Conservation (phyloP, 2,329 filamentous ascomycete species). For the Pseudocercospora musae region DNA sequence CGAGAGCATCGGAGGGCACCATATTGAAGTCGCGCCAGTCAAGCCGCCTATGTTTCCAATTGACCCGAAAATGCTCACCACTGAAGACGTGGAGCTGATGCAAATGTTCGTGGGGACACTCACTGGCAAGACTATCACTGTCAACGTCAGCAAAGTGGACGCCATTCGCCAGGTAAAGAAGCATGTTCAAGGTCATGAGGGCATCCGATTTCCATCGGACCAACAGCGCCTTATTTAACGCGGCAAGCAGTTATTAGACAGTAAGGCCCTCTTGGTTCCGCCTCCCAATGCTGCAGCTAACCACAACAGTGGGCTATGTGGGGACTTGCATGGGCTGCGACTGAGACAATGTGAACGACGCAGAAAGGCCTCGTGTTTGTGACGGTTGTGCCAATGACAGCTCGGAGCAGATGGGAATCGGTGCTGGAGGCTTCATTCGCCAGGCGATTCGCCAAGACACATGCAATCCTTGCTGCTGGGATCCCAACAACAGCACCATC, state of each 20-base stretch:
- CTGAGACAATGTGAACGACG: too few relatives aligned
- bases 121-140: constrained; percentile 64
- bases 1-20: constrained; percentile 43
- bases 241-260: too few relatives aligned
- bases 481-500: constrained; percentile 29
- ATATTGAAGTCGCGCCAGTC: constrained; percentile 44
- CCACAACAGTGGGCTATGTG: too few relatives aligned
- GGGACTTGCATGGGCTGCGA: too few relatives aligned
- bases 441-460: constrained; percentile 39
- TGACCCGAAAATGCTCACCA: too few relatives aligned
- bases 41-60: neutral
- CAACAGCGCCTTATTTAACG: constrained; percentile 93
- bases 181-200: constrained; percentile 97
- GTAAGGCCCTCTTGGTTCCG: too few relatives aligned
- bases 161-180: constrained; percentile 95
- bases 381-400: too few relatives aligned
- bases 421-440: constrained; percentile 42
- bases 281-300: too few relatives aligned
- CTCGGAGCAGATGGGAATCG: constrained; percentile 38
- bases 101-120: constrained; percentile 97
- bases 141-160: constrained; percentile 67
- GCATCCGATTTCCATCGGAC: constrained; percentile 89
- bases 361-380: constrained; percentile 44
- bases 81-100: constrained; percentile 48
- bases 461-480: constrained; percentile 31